A percentile compares a stretch with the other conserved stretches of the same genome.
phyloP scores from a whole-genome alignment of 2,329 filamentous ascomycete species.

The Rhinocladiella similis region DNA sequence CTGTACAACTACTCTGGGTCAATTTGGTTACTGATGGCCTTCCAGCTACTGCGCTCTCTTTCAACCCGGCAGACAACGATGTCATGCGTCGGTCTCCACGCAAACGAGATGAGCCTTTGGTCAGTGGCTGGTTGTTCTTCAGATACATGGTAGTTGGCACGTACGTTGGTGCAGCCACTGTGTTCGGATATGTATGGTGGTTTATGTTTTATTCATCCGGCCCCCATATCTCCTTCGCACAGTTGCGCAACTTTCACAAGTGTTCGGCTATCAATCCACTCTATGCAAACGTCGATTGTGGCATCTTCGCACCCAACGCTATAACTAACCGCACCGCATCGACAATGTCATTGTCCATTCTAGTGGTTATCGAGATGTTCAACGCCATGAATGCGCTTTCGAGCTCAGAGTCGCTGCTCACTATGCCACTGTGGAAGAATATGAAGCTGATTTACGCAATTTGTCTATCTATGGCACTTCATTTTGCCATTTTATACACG shows the following conservation, averaged over 20 bases:
- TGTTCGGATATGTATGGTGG: constrained; percentile 99
- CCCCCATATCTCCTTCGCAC: constrained; percentile 86
- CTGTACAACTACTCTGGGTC: constrained; percentile 97
- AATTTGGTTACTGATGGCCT: constrained; percentile 97
- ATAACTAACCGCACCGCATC: constrained; percentile 75
- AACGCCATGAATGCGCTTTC: constrained; percentile 98
- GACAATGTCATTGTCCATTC: constrained; percentile 83
- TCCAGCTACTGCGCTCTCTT: constrained; percentile 91
- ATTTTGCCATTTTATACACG: constrained; percentile 90
- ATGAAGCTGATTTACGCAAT: constrained; percentile 98
- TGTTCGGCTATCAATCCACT: constrained; percentile 64
- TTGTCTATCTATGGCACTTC: constrained; percentile 84
- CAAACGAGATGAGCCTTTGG: constrained; percentile 88
- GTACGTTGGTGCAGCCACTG: constrained; percentile 92
- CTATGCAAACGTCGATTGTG: constrained; percentile 86
- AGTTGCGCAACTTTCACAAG: constrained; percentile 90
- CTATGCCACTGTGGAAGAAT: constrained; percentile 95
- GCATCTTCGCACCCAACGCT: constrained; percentile 85
- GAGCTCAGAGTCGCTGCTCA: constrained; percentile 89
- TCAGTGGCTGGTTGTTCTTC: constrained; percentile 96
- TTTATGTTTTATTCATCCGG: constrained; percentile 94
- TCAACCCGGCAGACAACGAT: constrained; percentile 98
- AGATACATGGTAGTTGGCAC: constrained; percentile 94
- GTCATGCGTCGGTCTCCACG: constrained; percentile 92
- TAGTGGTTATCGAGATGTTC: constrained; percentile 99